A percentile compares a stretch with the other conserved stretches of the same genome.
Evolutionary conservation across 768 basidiomycete genomes (phyloP).

Genomic region (Baorangia bicolor): DNA sequence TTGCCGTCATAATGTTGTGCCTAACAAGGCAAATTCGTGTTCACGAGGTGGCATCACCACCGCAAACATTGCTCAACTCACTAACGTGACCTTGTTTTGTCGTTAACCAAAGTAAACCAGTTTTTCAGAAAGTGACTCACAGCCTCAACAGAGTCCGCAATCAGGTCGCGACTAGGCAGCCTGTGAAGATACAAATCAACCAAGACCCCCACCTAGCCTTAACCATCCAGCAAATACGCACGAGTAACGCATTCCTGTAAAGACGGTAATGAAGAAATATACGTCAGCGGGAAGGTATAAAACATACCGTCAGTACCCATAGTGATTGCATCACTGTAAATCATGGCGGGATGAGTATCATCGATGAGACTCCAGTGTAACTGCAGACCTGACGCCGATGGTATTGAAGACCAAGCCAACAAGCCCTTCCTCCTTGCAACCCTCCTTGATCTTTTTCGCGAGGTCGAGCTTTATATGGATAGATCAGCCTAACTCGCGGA

Average conservation of each 20-base stretch:
- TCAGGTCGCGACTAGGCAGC: conserved; percentile 83
- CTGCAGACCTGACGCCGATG: conserved; percentile 70
- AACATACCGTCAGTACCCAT: conserved; percentile 84
- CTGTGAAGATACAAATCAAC: conserved; percentile 35
- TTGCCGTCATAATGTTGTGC: conserved; percentile 90
- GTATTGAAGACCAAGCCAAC: conserved; percentile 85
- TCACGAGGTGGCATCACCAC: not conserved
- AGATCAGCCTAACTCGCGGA: not conserved
- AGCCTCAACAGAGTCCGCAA: conserved; percentile 87
- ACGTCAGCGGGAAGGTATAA: not conserved
- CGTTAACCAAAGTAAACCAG: conserved; percentile 6
- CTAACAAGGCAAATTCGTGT: conserved; percentile 34
- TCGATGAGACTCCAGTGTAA: not conserved
- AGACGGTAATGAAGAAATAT: not conserved
- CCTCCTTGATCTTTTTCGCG: conserved; percentile 76
- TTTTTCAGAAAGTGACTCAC: conserved; percentile 37
- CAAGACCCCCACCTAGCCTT: not conserved
- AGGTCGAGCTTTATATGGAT: conserved; percentile 62
- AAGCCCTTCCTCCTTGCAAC: conserved; percentile 76
- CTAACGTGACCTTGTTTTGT: conserved; percentile 52
- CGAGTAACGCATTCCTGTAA: conserved; percentile 84
- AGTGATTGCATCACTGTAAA: conserved; percentile 74
- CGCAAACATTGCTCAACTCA: conserved; percentile 22
- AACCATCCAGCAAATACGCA: conserved; percentile 36
- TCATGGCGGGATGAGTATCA: not conserved